Base-by-base conservation (phyloP, 169 alveolate species). In the Prorocentrum cordatum region DNA sequence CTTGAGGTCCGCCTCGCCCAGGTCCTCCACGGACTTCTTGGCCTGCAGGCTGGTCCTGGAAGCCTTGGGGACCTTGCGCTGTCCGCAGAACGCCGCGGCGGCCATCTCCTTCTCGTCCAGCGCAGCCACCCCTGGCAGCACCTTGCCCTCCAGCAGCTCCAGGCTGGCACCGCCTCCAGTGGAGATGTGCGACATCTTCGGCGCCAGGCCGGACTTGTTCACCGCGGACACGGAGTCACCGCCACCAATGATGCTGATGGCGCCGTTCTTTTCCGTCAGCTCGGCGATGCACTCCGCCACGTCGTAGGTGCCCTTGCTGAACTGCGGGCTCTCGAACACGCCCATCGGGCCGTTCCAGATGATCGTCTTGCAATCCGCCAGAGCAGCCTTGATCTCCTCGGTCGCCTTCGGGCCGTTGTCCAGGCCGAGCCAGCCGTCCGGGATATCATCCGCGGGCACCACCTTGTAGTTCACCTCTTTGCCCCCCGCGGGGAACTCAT, bases 141-240 rank as follows among this genome's bases (percentile, higher is more conserved):
- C 95, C 84, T 97, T 97, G 59, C 99, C 18, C 9, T 36, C 45
- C 45, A 36, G 45, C 16, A 98, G 94, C 92, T 97, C 99, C 29
- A 98, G 94, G 2, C 99, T 96, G 9, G 99, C 99, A 14, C 99
- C 99, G 35, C 99, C 99, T 26, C 99, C 99, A 22, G 99, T 98
- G 68, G 98, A 95, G 22, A 98, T 98, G 75, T 97, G 99, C 68
- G 98, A 95, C 84, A 98, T 93, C 75, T 94, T 87, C 29, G n/a
- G n/a, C n/a, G n/a, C n/a, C n/a, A n/a, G n/a, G n/a, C n/a, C n/a
- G n/a, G n/a, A n/a, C n/a, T n/a, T n/a, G n/a, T n/a, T n/a, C n/a
- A n/a, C n/a, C n/a, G n/a, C n/a, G n/a, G n/a, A n/a, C n/a, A n/a
- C n/a, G n/a, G n/a, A n/a, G n/a, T n/a, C n/a, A n/a, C n/a, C n/a